Evolutionary conservation across 2,329 filamentous ascomycete species (phyloP), one percentile per base, ranked within the genome.

Genomic region (Anisogramma anomala): DNA sequence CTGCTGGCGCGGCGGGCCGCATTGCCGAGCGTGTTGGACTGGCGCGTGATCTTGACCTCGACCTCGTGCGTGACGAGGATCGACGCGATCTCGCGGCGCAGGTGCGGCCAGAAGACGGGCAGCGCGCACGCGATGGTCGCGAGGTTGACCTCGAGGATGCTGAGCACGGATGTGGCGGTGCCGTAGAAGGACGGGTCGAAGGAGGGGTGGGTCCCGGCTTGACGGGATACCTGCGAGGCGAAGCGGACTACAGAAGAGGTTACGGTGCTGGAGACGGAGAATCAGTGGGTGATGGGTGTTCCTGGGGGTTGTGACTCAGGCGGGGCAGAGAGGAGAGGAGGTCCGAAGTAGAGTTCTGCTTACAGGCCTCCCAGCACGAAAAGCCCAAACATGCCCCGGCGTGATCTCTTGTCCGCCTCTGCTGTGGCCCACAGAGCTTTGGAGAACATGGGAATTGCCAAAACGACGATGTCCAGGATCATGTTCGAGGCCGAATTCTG

Each of bases 91-190:
- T 49, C 42, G 17, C 42, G 42, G 20, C 46, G 42, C 31, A 55
- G 23, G 9, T 52, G 49, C 3, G 54, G 54, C 54, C 54, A 56
- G 46, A 55, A 56, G 22, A 55, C 46, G 23, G 54, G 54, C 3
- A 55, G 47, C 18, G 49, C 50, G 3, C 51, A 52, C 34, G 48
- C 50, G n/a, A 51, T 47, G 30, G 48, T 51, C 7, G 54, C 52
- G n/a, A 53, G 39, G 43, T 53, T 49, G 38, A 55, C 46, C 36
- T 56, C 54, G 15, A 55, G 51, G 13, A 51, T 39, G 9, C 48
- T 46, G 6, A 56, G 47, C 2, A 55, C 34, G 20, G 51, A 45
- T 19, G 45, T 45, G 19, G 45, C 39, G 1, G 54, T 48, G 1
- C 47, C 52, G 42, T 55, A 56, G 48, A 47, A 56, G 3, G 51